Base-by-base conservation (phyloP, 2,329 filamentous ascomycete genomes). In the Penicillium sclerotigenum region DNA sequence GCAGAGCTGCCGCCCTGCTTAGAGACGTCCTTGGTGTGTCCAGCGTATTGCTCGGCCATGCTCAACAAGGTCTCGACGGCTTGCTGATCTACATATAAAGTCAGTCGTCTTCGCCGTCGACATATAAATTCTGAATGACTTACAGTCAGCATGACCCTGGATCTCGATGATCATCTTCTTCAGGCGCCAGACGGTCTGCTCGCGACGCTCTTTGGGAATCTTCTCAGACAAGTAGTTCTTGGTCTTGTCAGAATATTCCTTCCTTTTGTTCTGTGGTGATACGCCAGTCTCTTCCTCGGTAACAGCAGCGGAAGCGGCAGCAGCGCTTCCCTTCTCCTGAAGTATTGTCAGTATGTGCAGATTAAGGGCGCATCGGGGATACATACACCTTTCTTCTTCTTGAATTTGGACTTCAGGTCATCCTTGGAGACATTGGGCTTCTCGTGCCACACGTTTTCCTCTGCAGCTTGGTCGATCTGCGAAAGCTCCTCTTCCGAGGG, bases 121-220 rank as follows among this genome's bases (percentile, higher is more conserved):
- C 13, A 7, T 20, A 8, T 8, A n/a, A 4, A 24, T 31, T 18
- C 16, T 26, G 8, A 3, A 13, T 16, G 11, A 76, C 81, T 73
- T 75, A 86, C 83, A 99, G 68, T 99, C 93, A 56, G 90, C 85
- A 70, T 97, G 94, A 54, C 93, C 90, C 77, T 99, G 94, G 67
- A 96, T 91, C 76, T 99, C 94, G 43, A 97, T 86, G 37, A 99
- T 79, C 89, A 97, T 96, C 85, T 97, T 97, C 86, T 93, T 99
- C 64, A 99, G 77, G 36, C 94, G 89, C 83, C 87, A 96, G 67
- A 97, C 87, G 54, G 87, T 87, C 80, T 96, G 91, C 8, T 97
- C 91, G 58, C 92, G 91, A 58, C 94, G 91, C 74, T 97, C 92
- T 75, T 93, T 79, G 1, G 94, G 92, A 76, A 99, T 83, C 81